These are phyloP conservation scores for Coemansia sp. DNA, from an alignment of 192 early-diverging fungal species.

Conservation along the genomic window DNA sequence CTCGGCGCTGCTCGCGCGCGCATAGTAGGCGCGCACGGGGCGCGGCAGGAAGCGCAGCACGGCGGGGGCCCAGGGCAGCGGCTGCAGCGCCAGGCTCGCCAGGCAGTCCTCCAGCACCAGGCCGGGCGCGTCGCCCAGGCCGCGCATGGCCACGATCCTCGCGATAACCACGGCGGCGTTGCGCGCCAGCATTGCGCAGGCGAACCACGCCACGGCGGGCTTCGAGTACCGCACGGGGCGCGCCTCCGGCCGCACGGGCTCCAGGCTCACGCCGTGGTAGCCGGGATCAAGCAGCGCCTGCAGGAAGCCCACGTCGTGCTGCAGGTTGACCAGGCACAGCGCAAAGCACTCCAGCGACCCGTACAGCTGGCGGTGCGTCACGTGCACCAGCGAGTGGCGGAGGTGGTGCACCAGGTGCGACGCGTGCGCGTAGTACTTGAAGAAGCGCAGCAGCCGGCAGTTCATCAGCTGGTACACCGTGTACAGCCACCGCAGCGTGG, in stretches of 20 bases:
- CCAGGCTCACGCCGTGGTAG: slow-evolving; percentile 53
- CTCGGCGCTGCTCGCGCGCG: slow-evolving; percentile 14
- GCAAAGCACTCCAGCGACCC: slow-evolving; percentile 71
- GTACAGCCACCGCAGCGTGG: slow-evolving; percentile 69
- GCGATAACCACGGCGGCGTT: slow-evolving; percentile 56
- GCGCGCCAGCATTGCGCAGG: slow-evolving; percentile 56
- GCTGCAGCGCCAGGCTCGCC: slow-evolving; percentile 42
- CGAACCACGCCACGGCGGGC: slow-evolving; percentile 55
- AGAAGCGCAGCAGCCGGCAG: slow-evolving; percentile 71
- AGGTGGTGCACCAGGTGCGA: slow-evolving; percentile 71
- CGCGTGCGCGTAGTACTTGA: slow-evolving; percentile 73
- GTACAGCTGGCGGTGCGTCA: slow-evolving; percentile 71
- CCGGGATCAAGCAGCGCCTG: slow-evolving; percentile 56
- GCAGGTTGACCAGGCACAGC: slow-evolving; percentile 62
- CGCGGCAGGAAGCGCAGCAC: slow-evolving; percentile 49
- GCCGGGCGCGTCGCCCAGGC: slow-evolving; percentile 48
- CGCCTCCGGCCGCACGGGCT: slow-evolving; percentile 20
- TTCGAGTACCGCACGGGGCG: slow-evolving; percentile 33
- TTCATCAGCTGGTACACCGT: slow-evolving; percentile 76
- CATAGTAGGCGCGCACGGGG: slow-evolving; percentile 43
- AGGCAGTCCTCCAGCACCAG: slow-evolving; percentile 46
- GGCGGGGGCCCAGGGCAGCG: slow-evolving; percentile 46
- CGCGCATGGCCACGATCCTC: slow-evolving; percentile 53
- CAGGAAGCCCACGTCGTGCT: slow-evolving; percentile 55
- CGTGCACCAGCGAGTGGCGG: slow-evolving; percentile 66